phyloP scores from a whole-genome alignment of 176 grass and related monocot species.

The Tuctoria greenei region DNA sequence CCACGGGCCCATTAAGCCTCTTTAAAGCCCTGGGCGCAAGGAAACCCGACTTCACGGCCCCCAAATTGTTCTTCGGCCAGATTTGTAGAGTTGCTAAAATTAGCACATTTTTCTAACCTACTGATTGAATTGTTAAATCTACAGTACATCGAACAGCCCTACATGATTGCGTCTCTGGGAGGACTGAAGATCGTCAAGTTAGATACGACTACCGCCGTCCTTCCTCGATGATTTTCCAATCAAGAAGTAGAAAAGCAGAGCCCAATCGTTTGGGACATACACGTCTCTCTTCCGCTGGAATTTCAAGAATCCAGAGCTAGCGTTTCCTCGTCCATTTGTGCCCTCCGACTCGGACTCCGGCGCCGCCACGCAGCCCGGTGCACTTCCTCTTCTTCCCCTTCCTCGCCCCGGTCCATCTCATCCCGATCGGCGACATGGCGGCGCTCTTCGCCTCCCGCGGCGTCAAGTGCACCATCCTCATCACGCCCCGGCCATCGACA shows the following conservation, averaged over 20 bases:
- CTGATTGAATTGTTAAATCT: too few species aligned
- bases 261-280: neutral
- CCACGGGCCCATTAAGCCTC: too few species aligned
- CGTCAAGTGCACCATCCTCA: constrained; percentile 60
- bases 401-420: constrained; percentile 54
- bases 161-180: neutral
- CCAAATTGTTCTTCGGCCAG: too few species aligned
- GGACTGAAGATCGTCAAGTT: neutral
- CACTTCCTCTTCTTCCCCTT: constrained; percentile 76
- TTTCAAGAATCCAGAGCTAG: too few species aligned
- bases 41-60: too few species aligned
- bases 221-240: constrained; percentile 6
- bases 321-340: neutral
- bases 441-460: constrained; percentile 53
- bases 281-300: neutral
- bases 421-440: constrained; percentile 60
- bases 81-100: too few species aligned
- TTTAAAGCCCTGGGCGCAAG: too few species aligned
- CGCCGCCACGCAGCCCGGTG: constrained; percentile 19
- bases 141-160: too few species aligned
- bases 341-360: neutral
- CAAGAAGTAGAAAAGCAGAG: neutral
- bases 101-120: too few species aligned
- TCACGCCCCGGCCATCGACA: constrained; percentile 38
- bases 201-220: neutral